Conservation (phyloP, 495 filamentous ascomycete species). For the Podospora pseudoanserina region DNA sequence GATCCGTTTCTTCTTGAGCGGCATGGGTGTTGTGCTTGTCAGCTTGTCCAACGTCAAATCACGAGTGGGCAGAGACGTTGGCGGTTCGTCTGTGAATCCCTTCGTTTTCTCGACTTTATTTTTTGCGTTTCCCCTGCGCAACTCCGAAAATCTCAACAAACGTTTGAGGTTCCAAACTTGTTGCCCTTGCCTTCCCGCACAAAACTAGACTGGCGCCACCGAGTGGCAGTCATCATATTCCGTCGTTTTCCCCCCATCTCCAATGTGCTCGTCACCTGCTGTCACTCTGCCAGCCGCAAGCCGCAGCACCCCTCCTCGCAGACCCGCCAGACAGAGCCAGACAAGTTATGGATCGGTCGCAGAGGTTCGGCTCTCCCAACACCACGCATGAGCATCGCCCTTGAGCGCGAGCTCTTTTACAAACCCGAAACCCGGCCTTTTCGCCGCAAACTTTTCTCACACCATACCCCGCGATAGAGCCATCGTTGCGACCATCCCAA, state of each 20-base stretch:
- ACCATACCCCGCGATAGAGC: neutral
- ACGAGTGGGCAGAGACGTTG: conserved; percentile 1
- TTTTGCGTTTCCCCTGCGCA: conserved; percentile 12
- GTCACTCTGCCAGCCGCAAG: conserved; percentile 24
- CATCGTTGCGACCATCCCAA: neutral
- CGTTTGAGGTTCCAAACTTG: neutral
- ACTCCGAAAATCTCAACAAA: neutral
- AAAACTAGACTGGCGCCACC: neutral
- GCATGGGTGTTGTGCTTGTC: neutral
- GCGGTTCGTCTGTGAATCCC: conserved; percentile 17
- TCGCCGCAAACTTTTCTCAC: conserved; percentile 3
- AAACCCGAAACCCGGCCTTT: conserved; percentile 6
- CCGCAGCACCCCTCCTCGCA: conserved; percentile 28
- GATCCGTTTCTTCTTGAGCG: neutral
- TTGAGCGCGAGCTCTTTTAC: conserved; percentile 11
- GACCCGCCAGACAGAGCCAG: conserved; percentile 18
- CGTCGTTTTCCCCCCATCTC: conserved; percentile 12
- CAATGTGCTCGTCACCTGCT: conserved; percentile 32
- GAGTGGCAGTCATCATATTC: conserved; percentile 6
- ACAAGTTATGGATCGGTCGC: conserved; percentile 35
- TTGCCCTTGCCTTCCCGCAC: neutral
- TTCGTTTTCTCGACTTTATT: conserved; percentile 14
- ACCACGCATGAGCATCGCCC: conserved; percentile 27
- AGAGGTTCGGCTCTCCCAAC: conserved; percentile 15
- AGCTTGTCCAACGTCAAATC: conserved; percentile 17